Percentiles rank a stretch among this genome's conserved stretches.
Evolutionary conservation across 2,329 filamentous ascomycete species (phyloP).

Genomic region (Penicillium palitans): DNA sequence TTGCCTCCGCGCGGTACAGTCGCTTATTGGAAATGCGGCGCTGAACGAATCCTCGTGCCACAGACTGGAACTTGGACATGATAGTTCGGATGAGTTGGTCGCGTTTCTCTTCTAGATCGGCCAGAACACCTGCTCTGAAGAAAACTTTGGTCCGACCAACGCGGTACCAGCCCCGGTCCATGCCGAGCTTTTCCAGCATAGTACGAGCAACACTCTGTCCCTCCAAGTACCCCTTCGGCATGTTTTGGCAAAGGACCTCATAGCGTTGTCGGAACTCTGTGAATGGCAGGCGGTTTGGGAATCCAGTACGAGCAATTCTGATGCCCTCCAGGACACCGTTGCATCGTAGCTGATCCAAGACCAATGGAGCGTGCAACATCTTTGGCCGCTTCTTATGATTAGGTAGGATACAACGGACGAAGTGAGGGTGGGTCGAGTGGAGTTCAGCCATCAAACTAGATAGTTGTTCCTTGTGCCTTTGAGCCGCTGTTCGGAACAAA

Average conservation of each 20-base stretch:
- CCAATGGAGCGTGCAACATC: slow-evolving; percentile 85
- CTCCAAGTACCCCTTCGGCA: slow-evolving; percentile 88
- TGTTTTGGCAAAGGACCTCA: slow-evolving; percentile 83
- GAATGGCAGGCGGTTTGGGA: slow-evolving; percentile 90
- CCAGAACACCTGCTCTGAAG: slow-evolving; percentile 92
- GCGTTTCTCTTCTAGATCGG: slow-evolving; percentile 93
- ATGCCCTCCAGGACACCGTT: slow-evolving; percentile 99
- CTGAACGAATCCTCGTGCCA: slow-evolving; percentile 86
- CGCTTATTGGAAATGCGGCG: slow-evolving; percentile 87
- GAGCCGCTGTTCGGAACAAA: slow-evolving; percentile 92
- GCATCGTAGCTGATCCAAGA: slow-evolving; percentile 94
- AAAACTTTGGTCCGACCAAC: slow-evolving; percentile 97
- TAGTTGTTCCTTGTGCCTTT: slow-evolving; percentile 97
- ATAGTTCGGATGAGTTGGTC: slow-evolving; percentile 92
- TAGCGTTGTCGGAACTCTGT: slow-evolving; percentile 94
- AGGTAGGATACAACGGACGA: slow-evolving; percentile 94
- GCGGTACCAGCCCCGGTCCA: slow-evolving; percentile 84
- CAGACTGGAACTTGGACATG: slow-evolving; percentile 87
- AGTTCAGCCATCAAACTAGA: slow-evolving; percentile 93
- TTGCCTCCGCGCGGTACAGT: slow-evolving; percentile 90
- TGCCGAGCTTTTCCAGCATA: slow-evolving; percentile 83
- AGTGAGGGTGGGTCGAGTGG: slow-evolving; percentile 95
- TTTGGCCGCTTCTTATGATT: slow-evolving; percentile 98
- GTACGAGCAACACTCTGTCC: slow-evolving; percentile 80
- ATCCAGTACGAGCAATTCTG: slow-evolving; percentile 92